Evolutionary conservation across 2,329 filamentous ascomycete species (phyloP).

Genomic region (Trichoderma sp.): DNA sequence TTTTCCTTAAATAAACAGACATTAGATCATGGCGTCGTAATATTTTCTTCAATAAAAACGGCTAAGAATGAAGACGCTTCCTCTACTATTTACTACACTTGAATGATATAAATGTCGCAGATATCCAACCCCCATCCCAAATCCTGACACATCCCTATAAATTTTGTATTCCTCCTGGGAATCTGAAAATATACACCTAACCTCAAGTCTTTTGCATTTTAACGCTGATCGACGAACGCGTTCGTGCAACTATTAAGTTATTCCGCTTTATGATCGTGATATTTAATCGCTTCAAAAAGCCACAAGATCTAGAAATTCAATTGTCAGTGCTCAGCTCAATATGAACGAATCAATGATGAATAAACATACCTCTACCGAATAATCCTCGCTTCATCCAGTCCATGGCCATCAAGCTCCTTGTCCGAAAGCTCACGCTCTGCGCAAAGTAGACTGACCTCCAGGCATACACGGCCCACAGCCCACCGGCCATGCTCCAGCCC

Average conservation of each 20-base stretch:
- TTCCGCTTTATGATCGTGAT: not conserved
- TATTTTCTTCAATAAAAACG: not conserved
- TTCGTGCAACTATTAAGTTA: not conserved
- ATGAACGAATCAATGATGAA: not conserved
- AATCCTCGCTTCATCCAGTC: constrained; percentile 97
- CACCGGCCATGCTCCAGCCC: constrained; percentile 77
- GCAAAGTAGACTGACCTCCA: constrained; percentile 98
- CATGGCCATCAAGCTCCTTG: constrained; percentile 87
- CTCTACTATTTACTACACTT: not conserved
- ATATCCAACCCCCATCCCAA: not conserved
- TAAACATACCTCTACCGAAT: constrained; percentile 83
- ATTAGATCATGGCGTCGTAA: not conserved
- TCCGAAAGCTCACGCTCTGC: constrained; percentile 91
- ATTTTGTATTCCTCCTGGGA: not conserved
- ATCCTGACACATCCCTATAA: not conserved
- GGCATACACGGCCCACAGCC: constrained; percentile 89
- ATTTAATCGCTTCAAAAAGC: not conserved
- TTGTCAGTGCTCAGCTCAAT: not conserved
- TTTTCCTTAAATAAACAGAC: not conserved
- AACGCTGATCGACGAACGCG: not conserved
- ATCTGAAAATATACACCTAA: not conserved
- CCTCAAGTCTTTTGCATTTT: not conserved
- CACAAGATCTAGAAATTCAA: constrained; percentile 1
- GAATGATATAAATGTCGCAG: not conserved
- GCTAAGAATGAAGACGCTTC: not conserved